phyloP scores from a whole-genome alignment of 495 filamentous ascomycete genomes.

The Aspergillus conjunctus region DNA sequence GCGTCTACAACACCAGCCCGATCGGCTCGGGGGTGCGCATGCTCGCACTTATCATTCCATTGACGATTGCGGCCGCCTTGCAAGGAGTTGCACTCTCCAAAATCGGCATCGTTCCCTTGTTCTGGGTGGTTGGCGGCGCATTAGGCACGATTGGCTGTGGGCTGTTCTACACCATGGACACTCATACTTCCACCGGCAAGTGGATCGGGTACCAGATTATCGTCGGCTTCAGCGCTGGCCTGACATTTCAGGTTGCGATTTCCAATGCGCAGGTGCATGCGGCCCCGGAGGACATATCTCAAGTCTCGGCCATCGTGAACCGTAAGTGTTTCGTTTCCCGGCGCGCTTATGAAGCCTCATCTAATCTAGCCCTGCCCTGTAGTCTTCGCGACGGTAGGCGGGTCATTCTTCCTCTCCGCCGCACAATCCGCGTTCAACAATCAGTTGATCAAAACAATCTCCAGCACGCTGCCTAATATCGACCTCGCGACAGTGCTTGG shows the following conservation, averaged over 20 bases:
- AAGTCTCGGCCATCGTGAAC: conserved; percentile 24
- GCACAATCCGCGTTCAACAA: conserved; percentile 53
- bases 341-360: too few relatives aligned
- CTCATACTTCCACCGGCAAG: conserved; percentile 21
- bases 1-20: conserved; percentile 46
- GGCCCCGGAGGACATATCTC: conserved; percentile 21
- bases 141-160: conserved; percentile 56
- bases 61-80: conserved; percentile 36
- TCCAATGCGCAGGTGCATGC: conserved; percentile 21
- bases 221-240: conserved; percentile 34
- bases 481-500: neutral
- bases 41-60: conserved; percentile 51
- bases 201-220: conserved; percentile 49
- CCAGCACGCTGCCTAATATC: conserved; percentile 37
- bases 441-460: conserved; percentile 40
- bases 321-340: neutral
- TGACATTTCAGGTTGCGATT: conserved; percentile 32
- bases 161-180: conserved; percentile 36
- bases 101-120: conserved; percentile 38
- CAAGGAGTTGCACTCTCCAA: conserved; percentile 37
- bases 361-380: neutral
- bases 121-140: conserved; percentile 28
- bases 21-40: conserved; percentile 53
- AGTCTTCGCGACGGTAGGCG: conserved; percentile 30
- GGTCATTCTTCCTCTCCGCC: conserved; percentile 48